These are phyloP conservation scores for Phialemoniopsis sp. DNA, from an alignment of 2,329 filamentous ascomycete species.

Conservation along the genomic window DNA sequence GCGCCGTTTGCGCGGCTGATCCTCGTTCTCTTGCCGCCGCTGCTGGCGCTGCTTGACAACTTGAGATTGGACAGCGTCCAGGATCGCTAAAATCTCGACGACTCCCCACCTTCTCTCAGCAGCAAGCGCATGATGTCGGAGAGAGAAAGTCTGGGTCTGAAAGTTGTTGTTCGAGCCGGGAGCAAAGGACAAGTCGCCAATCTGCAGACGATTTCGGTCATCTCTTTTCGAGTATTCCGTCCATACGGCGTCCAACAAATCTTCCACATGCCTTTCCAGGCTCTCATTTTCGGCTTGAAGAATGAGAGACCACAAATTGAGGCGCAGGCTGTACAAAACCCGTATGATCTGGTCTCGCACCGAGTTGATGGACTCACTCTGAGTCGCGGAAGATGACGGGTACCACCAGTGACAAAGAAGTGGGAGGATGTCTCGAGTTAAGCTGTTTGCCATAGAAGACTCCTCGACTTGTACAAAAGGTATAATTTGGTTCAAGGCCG, in stretches of 20 bases:
- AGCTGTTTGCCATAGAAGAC: conserved; percentile 53
- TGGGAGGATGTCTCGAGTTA: conserved; percentile 61
- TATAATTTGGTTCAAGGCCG: conserved; percentile 69
- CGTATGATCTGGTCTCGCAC: conserved; percentile 76
- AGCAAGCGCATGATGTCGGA: conserved; percentile 47
- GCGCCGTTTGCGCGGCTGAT: conserved; percentile 49
- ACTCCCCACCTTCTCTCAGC: conserved; percentile 58
- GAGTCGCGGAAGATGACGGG: conserved; percentile 57
- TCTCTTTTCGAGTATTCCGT: conserved; percentile 71
- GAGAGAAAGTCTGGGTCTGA: conserved; percentile 43
- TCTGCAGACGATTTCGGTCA: conserved; percentile 67
- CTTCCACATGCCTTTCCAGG: conserved; percentile 49
- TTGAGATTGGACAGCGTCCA: conserved; percentile 45
- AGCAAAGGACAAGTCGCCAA: conserved; percentile 69
- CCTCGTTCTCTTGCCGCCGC: conserved; percentile 20
- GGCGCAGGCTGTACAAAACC: conserved; percentile 61
- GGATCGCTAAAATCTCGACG: conserved; percentile 52
- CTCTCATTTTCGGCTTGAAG: conserved; percentile 32
- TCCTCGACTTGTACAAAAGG: conserved; percentile 65
- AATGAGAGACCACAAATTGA: conserved; percentile 57
- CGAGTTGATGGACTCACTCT: conserved; percentile 43
- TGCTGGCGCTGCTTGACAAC: conserved; percentile 14
- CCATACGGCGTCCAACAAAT: conserved; percentile 68
- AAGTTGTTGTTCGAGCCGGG: conserved; percentile 40
- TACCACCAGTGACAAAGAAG: conserved; percentile 75